These are phyloP conservation scores for Fusarium sp. DNA, from an alignment of 2,329 filamentous ascomycete genomes.

Conservation along the genomic window DNA sequence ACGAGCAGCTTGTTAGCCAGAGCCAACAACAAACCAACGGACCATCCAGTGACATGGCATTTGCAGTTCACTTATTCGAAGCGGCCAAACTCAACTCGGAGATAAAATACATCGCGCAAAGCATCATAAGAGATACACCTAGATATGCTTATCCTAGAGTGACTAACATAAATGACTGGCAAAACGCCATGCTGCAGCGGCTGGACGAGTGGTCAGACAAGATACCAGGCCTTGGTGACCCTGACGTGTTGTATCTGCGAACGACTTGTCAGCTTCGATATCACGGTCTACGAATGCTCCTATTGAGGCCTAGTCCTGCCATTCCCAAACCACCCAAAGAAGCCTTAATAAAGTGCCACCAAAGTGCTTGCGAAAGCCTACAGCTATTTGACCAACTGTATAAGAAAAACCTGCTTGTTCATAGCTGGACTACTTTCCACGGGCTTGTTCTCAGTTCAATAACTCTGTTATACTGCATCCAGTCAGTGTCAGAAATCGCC, in stretches of 20 bases:
- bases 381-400: constrained; percentile 55
- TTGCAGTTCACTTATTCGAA: constrained; percentile 59
- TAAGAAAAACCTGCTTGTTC: constrained; percentile 53
- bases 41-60: constrained; percentile 45
- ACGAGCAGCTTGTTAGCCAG: constrained; percentile 20
- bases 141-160: constrained; percentile 59
- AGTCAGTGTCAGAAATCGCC: constrained; percentile 55
- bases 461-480: constrained; percentile 61
- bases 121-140: constrained; percentile 57
- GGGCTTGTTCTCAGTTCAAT: constrained; percentile 58
- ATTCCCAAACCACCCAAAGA: constrained; percentile 58
- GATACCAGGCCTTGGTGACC: constrained; percentile 44
- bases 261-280: constrained; percentile 56
- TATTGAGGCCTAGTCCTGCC: constrained; percentile 61
- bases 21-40: not conserved
- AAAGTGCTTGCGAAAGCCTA: constrained; percentile 54
- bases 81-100: constrained; percentile 62
- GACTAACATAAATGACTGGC: constrained; percentile 57
- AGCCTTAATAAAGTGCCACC: constrained; percentile 53
- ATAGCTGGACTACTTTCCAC: constrained; percentile 60
- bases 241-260: constrained; percentile 38
- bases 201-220: constrained; percentile 53
- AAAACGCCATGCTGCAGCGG: constrained; percentile 51
- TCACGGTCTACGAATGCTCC: constrained; percentile 58
- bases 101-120: constrained; percentile 66